Percentiles rank a stretch among this genome's conserved stretches.
Conservation (phyloP, 768 basidiomycete species). For the Neoboletus subvelutipes region DNA sequence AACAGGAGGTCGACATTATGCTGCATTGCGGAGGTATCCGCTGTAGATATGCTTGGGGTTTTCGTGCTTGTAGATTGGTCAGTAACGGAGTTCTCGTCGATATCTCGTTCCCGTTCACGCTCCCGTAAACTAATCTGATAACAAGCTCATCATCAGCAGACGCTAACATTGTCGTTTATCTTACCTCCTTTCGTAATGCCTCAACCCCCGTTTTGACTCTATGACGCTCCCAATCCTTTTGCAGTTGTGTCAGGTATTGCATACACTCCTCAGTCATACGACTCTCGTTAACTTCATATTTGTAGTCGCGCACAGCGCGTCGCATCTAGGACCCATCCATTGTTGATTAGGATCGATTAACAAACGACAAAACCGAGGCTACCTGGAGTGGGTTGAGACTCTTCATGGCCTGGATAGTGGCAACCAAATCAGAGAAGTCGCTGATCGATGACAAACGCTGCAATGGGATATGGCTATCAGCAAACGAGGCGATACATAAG, state of each 20-base stretch:
- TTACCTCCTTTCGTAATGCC: constrained; percentile 78
- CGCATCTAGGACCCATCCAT: constrained; percentile 61
- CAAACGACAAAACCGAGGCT: constrained; percentile 3
- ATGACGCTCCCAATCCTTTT: constrained; percentile 97
- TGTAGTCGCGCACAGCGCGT: constrained; percentile 89
- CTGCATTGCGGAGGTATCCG: constrained; percentile 40
- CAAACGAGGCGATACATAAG: not conserved
- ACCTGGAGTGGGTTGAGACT: constrained; percentile 92
- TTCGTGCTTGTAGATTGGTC: constrained; percentile 40
- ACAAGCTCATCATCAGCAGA: constrained; percentile 5
- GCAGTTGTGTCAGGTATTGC: constrained; percentile 91
- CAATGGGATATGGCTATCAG: not conserved
- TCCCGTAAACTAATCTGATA: constrained; percentile 65
- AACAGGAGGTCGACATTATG: constrained; percentile 79
- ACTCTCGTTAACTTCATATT: constrained; percentile 89
- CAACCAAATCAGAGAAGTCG: constrained; percentile 86
- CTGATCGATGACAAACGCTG: constrained; percentile 84
- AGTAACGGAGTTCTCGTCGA: constrained; percentile 31
- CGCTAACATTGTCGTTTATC: not conserved
- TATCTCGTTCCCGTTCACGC: constrained; percentile 47
- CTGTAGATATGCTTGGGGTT: constrained; percentile 31
- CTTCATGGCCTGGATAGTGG: constrained; percentile 85
- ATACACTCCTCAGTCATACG: constrained; percentile 94
- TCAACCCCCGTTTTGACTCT: constrained; percentile 85
- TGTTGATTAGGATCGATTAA: not conserved